phyloP scores from a whole-genome alignment of 2,329 filamentous ascomycete genomes.

The Penicillium sp. region DNA sequence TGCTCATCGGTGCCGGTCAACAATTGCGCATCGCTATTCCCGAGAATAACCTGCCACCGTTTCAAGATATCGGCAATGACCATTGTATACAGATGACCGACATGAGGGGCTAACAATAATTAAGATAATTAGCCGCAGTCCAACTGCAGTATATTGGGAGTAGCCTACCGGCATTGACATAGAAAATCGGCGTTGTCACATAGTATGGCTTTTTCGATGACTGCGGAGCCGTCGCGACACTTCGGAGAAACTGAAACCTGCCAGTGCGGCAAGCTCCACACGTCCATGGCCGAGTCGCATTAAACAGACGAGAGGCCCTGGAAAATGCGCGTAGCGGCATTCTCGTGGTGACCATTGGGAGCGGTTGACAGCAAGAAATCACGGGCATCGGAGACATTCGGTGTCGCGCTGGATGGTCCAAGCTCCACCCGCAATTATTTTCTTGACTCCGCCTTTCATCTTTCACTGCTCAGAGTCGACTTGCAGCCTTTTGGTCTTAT shows the following conservation, averaged over 20 bases:
- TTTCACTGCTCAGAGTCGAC: too few species aligned
- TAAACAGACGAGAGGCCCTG: slow-evolving; percentile 27
- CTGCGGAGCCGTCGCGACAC: slow-evolving; percentile 20
- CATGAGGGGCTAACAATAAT: slow-evolving; percentile 68
- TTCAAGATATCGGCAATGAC: slow-evolving; percentile 86
- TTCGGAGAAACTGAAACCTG: slow-evolving; percentile 16
- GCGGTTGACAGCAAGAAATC: slow-evolving; percentile 11
- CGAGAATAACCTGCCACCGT: slow-evolving; percentile 76
- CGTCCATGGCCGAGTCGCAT: slow-evolving; percentile 25
- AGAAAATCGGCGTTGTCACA: slow-evolving; percentile 95
- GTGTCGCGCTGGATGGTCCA: slow-evolving; percentile 33
- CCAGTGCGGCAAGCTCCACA: slow-evolving; percentile 27
- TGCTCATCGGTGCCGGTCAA: slow-evolving; percentile 95
- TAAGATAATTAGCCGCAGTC: not conserved
- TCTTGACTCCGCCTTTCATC: too few species aligned
- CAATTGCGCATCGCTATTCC: slow-evolving; percentile 60
- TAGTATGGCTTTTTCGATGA: slow-evolving; percentile 79
- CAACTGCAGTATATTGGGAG: not conserved
- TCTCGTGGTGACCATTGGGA: slow-evolving; percentile 27
- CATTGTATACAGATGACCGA: slow-evolving; percentile 92
- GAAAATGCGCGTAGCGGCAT: slow-evolving; percentile 28
- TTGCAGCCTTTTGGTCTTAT: too few species aligned
- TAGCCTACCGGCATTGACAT: slow-evolving; percentile 80
- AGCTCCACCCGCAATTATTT: slow-evolving; percentile 29
- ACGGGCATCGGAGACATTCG: slow-evolving; percentile 20